Evolutionary conservation across 2,329 filamentous ascomycete species (phyloP).

Genomic region (Monosporascus sp.): DNA sequence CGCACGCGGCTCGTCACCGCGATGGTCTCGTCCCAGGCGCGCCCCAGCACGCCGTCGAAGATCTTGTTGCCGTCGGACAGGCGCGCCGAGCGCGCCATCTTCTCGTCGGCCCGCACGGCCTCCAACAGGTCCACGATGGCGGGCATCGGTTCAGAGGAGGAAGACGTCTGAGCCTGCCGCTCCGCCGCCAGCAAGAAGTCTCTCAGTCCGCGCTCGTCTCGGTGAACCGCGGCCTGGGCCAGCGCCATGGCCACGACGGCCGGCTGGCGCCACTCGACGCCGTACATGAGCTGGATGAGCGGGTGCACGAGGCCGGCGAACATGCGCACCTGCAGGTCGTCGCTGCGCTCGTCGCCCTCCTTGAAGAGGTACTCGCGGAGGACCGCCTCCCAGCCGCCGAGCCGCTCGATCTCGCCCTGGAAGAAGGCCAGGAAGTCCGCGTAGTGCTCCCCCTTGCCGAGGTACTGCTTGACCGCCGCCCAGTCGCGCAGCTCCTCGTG

Average conservation of each 20-base stretch:
- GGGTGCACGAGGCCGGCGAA: constrained; percentile 72
- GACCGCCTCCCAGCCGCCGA: constrained; percentile 57
- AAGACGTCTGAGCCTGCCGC: constrained; percentile 24
- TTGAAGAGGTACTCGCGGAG: constrained; percentile 66
- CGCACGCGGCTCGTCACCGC: constrained; percentile 54
- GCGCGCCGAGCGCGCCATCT: constrained; percentile 49
- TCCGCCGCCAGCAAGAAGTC: constrained; percentile 52
- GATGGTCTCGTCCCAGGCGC: constrained; percentile 60
- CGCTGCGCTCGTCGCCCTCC: constrained; percentile 52
- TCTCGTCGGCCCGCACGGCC: constrained; percentile 50
- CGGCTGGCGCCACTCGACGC: constrained; percentile 76
- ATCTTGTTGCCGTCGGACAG: constrained; percentile 58
- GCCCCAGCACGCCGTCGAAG: constrained; percentile 60
- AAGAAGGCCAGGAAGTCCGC: constrained; percentile 74
- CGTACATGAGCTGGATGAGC: constrained; percentile 80
- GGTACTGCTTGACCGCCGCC: constrained; percentile 48
- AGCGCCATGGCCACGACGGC: constrained; percentile 76
- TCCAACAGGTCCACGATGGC: constrained; percentile 57
- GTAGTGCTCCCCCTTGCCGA: constrained; percentile 62
- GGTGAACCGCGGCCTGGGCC: constrained; percentile 67
- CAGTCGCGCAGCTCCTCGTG: constrained; percentile 54
- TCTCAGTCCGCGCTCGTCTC: constrained; percentile 49
- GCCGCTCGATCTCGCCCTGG: constrained; percentile 62
- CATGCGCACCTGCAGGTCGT: constrained; percentile 65
- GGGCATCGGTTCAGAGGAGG: constrained; percentile 27